phyloP scores from a whole-genome alignment of 225 moss, liverwort and hornwort genomes.

The Sphagnum tenellum region DNA sequence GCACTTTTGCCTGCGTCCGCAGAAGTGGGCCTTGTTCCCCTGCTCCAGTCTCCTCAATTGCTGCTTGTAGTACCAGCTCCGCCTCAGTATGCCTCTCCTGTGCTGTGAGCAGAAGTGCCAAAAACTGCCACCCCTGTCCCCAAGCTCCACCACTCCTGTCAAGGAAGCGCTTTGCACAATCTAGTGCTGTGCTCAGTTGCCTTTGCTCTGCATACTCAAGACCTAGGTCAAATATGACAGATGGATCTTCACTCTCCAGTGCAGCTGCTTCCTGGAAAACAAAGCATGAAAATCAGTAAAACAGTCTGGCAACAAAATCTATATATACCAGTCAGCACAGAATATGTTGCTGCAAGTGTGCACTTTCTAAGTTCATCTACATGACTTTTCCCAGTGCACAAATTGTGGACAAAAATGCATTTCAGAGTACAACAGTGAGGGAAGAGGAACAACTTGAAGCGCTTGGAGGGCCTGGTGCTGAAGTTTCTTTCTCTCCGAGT shows the following conservation, averaged over 20 bases:
- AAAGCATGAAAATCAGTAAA: too few species aligned
- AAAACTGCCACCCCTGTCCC: slow-evolving; percentile 63
- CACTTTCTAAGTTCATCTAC: too few species aligned
- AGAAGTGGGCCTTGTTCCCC: slow-evolving; percentile 64
- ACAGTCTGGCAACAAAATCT: too few species aligned
- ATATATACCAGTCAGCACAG: too few species aligned
- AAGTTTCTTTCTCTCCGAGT: slow-evolving; percentile 31
- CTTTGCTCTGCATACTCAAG: slow-evolving; percentile 64
- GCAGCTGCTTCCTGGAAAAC: slow-evolving; percentile 45
- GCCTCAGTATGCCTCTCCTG: slow-evolving; percentile 72
- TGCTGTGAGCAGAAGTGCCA: slow-evolving; percentile 63
- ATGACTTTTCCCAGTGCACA: too few species aligned
- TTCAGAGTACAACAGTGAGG: too few species aligned
- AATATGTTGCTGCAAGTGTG: too few species aligned
- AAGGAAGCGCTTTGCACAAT: slow-evolving; percentile 71
- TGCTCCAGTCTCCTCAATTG: slow-evolving; percentile 57
- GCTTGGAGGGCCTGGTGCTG: slow-evolving; percentile 36
- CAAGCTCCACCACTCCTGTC: slow-evolving; percentile 50
- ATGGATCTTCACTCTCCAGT: slow-evolving; percentile 52
- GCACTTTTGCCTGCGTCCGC: slow-evolving; percentile 70
- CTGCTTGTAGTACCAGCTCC: slow-evolving; percentile 57
- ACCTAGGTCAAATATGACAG: slow-evolving; percentile 70
- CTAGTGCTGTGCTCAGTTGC: slow-evolving; percentile 46
- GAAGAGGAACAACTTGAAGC: slow-evolving; percentile 11
- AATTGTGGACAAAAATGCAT: too few species aligned